phyloP scores from a whole-genome alignment of 345 rosid species.

The Aethionema arabicum region DNA sequence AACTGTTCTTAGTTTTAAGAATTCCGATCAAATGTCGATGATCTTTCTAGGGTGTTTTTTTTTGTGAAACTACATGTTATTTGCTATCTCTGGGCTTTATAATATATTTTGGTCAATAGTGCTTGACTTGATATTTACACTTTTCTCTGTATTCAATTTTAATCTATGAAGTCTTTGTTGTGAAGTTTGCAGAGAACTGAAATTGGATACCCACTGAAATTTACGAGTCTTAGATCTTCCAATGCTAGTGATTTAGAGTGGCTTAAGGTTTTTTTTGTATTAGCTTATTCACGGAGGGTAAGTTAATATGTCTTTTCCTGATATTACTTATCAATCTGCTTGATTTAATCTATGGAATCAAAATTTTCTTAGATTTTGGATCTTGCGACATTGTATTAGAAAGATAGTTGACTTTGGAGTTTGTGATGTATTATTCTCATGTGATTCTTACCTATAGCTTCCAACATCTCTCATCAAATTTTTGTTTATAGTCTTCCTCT shows the following conservation, averaged over 20 bases:
- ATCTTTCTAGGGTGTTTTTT: neutral
- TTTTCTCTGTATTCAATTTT: neutral
- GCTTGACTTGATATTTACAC: neutral
- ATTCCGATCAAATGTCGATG: neutral
- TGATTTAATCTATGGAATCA: constrained; percentile 1
- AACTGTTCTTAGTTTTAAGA: neutral
- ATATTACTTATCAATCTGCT: constrained; percentile 11
- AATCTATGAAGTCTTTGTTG: constrained; percentile 4
- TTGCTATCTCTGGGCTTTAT: no score
- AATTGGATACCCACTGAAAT: neutral
- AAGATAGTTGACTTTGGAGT: constrained; percentile 19
- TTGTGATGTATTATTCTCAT: constrained; percentile 18
- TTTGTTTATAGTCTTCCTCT: no score
- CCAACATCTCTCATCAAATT: no score
- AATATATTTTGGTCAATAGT: neutral
- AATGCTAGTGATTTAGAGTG: neutral
- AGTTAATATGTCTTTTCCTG: neutral
- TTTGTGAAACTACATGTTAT: neutral
- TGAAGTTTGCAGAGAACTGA: constrained; percentile 3
- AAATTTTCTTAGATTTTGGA: constrained; percentile 10
- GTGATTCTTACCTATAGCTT: neutral
- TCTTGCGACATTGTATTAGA: constrained; percentile 16
- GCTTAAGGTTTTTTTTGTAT: neutral
- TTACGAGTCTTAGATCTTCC: constrained; percentile 1
- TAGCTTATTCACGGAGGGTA: constrained; percentile 1